Percentiles rank a stretch among this genome's conserved stretches.
These are phyloP conservation scores for Polygonum maritimum DNA, from an alignment of 148 eudicot species.

Conservation along the genomic window DNA sequence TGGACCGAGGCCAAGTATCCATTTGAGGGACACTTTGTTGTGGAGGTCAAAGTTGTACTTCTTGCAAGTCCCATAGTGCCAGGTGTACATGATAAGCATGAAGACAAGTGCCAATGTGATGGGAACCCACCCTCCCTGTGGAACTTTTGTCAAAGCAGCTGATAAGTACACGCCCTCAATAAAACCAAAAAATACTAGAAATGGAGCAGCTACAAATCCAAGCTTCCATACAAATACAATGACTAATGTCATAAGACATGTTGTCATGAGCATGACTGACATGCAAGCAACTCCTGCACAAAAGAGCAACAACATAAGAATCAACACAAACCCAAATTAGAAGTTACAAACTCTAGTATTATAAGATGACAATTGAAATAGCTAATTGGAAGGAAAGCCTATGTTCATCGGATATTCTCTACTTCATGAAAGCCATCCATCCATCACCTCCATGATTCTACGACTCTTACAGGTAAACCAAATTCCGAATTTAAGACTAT, in stretches of 20 bases:
- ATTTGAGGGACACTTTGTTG: conserved; percentile 84
- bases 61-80: conserved; percentile 89
- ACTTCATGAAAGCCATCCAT: background rate
- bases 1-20: conserved; percentile 94
- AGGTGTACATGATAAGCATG: conserved; percentile 63
- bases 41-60: conserved; percentile 90
- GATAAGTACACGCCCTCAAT: conserved; percentile 66
- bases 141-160: conserved; percentile 67
- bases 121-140: conserved; percentile 98
- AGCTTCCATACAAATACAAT: conserved; percentile 66
- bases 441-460: background rate
- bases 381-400: background rate
- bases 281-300: conserved; percentile 79
- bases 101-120: conserved; percentile 55
- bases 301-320: conserved; percentile 1
- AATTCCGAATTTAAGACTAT: background rate
- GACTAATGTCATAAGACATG: conserved; percentile 81
- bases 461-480: background rate
- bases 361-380: background rate
- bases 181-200: conserved; percentile 59
- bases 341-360: background rate
- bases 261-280: conserved; percentile 82
- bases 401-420: background rate
- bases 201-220: conserved; percentile 39
- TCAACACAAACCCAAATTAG: background rate